Evolutionary conservation across 2,329 filamentous ascomycete genomes (phyloP), one percentile per base, ranked within the genome.

Genomic region (Venturia asperata): DNA sequence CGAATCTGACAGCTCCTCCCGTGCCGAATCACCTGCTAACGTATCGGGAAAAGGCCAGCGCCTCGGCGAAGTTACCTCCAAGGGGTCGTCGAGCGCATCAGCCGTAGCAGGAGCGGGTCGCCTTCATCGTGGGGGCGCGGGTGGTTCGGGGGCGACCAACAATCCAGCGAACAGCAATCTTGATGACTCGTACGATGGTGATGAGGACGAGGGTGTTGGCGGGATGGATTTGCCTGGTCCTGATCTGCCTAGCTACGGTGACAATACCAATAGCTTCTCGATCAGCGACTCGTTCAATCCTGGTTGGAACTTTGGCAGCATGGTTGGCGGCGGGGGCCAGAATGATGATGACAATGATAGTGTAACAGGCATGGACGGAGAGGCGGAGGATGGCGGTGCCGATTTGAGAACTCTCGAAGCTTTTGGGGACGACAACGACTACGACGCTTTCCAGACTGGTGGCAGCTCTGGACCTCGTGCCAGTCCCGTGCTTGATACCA

Each of bases 51-150:
- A 95, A 88, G 91, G 85, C 79, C 86, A 81, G 86, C 88, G 89
- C 85, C 89, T 91, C 88, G 90, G 83, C 86, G 63, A 43, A 45
- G 24, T 43, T 63, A 91, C 85, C 87, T 88, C 81, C 82, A 87
- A 80, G 93, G 91, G 90, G 85, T 93, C 87, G 88, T 90, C 90
- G 90, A 91, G 88, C 89, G 88, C 85, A 85, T 90, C 84, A 83
- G 83, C 76, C 83, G 86, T 81, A 91, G 88, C 82, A 87, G 85
- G 73, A 78, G 77, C 70, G 67, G 72, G 65, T 76, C 72, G 65
- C 75, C 74, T 71, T 73, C 72, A 64, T 70, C 73, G 70, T 71
- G 71, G 68, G 74, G 74, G 73, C 47, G 62, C 41, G 64, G 64
- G n/a, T 66, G 67, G 63, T 55, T 67, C 61, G 66, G 65, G 39